Evolutionary conservation across 208 protist species (phyloP), one percentile per base, ranked within the genome.

Genomic region (Eutreptiella sp.): DNA sequence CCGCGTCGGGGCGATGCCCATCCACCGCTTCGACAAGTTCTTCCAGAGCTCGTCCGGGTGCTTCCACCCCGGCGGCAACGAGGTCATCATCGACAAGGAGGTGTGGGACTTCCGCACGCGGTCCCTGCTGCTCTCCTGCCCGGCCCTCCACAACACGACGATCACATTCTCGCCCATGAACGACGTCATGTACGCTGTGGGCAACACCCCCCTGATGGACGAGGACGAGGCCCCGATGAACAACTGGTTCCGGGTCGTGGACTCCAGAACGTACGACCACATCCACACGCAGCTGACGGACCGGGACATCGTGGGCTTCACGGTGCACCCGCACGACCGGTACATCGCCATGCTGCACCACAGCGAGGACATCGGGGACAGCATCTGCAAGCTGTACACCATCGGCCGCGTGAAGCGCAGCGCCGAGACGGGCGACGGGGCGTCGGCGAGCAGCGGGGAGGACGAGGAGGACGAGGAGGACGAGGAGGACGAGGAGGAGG

Each of bases 11-110:
- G 24, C 5, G 31, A 55, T 5, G 2, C 3, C 21, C 19, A 16
- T 55, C 43, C 48, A 55, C 21, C n/a, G 48, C 29, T 55, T 55
- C 5, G 48, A 55, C 43, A 5, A 38, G 16, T 35, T 55, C 4
- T 5, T 14, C 16, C 4, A 11, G 4, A 23, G 11, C 1, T 9
- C 5, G 21, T 7, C 31, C 3, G 24, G 24, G 29, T 4, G 28
- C 16, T 55, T 55, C 5, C 11, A 55, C 43, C 26, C 48, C 1
- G 43, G 43, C 9, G 48, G 48, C 7, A n/a, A 28, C 5, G 48
- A 55, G 43, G 29, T 55, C 0, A 55, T 55, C 28, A 55, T 55
- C n/a, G 31, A 55, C 31, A 55, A 38, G 41, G 48, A 55, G 5
- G 31, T 55, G n/a, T 55, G 48, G 48, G 48, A 55, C n/a, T 11